phyloP scores from a whole-genome alignment of 1,284 basidiomycete genomes.

The Malassezia sp. region DNA sequence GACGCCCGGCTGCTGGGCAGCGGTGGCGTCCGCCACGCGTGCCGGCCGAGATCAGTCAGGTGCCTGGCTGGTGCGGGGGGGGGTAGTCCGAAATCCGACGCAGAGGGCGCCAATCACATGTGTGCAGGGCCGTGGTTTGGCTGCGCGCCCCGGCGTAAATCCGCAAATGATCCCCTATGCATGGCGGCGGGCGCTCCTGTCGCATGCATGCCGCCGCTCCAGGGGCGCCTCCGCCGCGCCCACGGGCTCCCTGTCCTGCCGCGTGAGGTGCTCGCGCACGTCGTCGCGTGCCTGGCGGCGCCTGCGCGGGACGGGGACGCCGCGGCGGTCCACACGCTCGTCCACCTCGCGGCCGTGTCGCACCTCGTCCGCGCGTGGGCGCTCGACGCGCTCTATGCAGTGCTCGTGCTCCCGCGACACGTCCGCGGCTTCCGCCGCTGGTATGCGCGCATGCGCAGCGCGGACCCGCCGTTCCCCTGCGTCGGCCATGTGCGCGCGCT shows the following conservation, averaged over 20 bases:
- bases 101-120: too few relatives aligned
- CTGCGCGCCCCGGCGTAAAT: too few relatives aligned
- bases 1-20: too few relatives aligned
- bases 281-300: constrained; percentile 20
- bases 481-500: constrained; percentile 27
- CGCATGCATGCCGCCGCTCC: too few relatives aligned
- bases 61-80: too few relatives aligned
- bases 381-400: constrained; percentile 25
- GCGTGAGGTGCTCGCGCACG: constrained; percentile 26
- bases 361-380: constrained; percentile 29
- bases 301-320: constrained; percentile 27
- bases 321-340: constrained; percentile 19
- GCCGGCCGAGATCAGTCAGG: too few relatives aligned
- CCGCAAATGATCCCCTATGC: too few relatives aligned
- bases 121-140: too few relatives aligned
- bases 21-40: too few relatives aligned
- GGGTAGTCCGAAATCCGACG: too few relatives aligned
- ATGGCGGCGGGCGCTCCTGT: too few relatives aligned
- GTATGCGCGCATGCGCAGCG: constrained; percentile 27
- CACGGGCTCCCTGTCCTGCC: constrained; percentile 23
- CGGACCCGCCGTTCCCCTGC: constrained; percentile 30
- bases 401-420: constrained; percentile 38
- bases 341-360: constrained; percentile 27
- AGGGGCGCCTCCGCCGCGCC: constrained; percentile 6
- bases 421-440: constrained; percentile 42